phyloP scores from a whole-genome alignment of 164 flowering plant species.

The Dillenia suffruticosa region DNA sequence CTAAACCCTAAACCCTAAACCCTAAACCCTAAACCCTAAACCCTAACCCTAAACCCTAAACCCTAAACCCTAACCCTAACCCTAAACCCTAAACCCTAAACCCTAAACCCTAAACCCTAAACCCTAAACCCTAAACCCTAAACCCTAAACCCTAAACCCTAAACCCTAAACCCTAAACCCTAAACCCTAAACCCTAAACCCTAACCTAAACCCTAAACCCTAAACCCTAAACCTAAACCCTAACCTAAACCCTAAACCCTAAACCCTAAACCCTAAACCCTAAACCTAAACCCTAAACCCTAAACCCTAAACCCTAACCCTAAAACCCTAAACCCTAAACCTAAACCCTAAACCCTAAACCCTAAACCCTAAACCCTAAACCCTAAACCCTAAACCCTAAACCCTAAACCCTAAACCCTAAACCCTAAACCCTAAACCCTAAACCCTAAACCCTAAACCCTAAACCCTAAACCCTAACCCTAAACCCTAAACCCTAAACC shows the following conservation, averaged over 20 bases:
- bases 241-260: background rate
- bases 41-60: constrained; percentile 3
- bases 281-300: background rate
- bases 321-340: constrained; percentile 1
- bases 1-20: constrained; percentile 1
- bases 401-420: background rate
- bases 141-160: constrained; percentile 2
- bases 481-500: background rate
- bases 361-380: constrained; percentile 1
- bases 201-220: background rate
- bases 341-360: background rate
- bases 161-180: constrained; percentile 2
- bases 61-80: background rate
- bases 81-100: constrained; percentile 3
- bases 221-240: background rate
- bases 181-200: constrained; percentile 1
- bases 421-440: background rate
- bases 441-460: background rate
- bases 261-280: background rate
- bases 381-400: background rate
- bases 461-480: background rate
- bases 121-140: background rate
- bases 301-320: background rate
- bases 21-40: constrained; percentile 4
- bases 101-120: background rate